phyloP scores from a whole-genome alignment of 2,329 filamentous ascomycete species.

The Trichophyton verrucosum region DNA sequence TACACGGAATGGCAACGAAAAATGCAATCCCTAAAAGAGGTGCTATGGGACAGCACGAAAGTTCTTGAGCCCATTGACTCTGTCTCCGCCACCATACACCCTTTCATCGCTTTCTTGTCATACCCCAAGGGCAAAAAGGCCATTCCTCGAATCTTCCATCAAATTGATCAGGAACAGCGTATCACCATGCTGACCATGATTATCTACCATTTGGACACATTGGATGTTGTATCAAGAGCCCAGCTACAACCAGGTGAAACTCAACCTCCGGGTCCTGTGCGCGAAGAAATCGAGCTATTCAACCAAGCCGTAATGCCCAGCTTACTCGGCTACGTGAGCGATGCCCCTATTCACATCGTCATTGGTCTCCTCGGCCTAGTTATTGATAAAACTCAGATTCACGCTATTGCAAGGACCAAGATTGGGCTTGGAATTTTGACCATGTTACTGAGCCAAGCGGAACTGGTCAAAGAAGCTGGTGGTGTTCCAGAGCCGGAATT shows the following conservation, averaged over 20 bases:
- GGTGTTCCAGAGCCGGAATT: slow-evolving; percentile 59
- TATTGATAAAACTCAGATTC: slow-evolving; percentile 67
- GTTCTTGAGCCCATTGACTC: slow-evolving; percentile 81
- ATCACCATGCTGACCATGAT: slow-evolving; percentile 92
- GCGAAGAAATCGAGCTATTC: slow-evolving; percentile 89
- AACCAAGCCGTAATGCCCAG: slow-evolving; percentile 77
- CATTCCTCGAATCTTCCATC: slow-evolving; percentile 85
- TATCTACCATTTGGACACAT: slow-evolving; percentile 77
- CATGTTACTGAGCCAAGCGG: slow-evolving; percentile 85
- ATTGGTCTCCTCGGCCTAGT: slow-evolving; percentile 80
- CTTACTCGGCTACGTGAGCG: slow-evolving; percentile 78
- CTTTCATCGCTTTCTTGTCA: slow-evolving; percentile 91
- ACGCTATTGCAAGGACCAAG: slow-evolving; percentile 71
- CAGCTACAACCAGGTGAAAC: slow-evolving; percentile 61
- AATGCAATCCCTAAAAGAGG: slow-evolving; percentile 58
- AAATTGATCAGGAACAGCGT: slow-evolving; percentile 82
- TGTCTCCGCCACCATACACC: slow-evolving; percentile 59
- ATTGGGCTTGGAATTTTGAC: slow-evolving; percentile 84
- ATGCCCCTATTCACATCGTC: slow-evolving; percentile 81
- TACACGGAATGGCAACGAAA: slow-evolving; percentile 70
- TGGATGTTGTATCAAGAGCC: slow-evolving; percentile 78
- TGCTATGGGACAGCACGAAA: slow-evolving; percentile 77
- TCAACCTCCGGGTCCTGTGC: slow-evolving; percentile 60
- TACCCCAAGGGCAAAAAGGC: slow-evolving; percentile 94
- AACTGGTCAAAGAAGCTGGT: slow-evolving; percentile 76